These are phyloP conservation scores for Eruca vesicaria DNA, from an alignment of 441 rosid genomes.

Conservation along the genomic window DNA sequence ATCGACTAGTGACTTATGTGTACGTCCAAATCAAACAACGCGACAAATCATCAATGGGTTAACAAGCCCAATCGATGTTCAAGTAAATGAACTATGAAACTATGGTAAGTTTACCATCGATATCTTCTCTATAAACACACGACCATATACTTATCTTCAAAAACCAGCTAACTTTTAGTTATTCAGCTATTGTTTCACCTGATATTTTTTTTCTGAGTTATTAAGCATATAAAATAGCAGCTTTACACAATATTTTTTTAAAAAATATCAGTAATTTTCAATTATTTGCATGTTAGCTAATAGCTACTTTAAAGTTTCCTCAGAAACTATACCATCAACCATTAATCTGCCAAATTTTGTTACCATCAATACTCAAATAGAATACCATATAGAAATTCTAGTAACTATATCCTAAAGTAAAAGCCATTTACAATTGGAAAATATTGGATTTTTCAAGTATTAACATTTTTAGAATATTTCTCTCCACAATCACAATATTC, in stretches of 20 bases:
- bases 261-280: neutral
- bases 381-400: neutral
- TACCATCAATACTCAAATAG: neutral
- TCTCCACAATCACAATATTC: conserved; percentile 1
- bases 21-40: neutral
- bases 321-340: neutral
- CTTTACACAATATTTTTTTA: neutral
- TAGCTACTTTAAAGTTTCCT: neutral
- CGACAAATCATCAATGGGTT: neutral
- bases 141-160: neutral
- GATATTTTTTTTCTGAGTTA: neutral
- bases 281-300: neutral
- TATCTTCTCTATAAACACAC: neutral
- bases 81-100: neutral
- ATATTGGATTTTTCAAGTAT: neutral
- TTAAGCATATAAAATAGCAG: neutral
- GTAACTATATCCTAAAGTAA: neutral
- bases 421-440: neutral
- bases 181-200: neutral
- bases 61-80: neutral
- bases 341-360: neutral
- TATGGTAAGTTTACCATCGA: neutral
- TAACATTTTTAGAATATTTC: neutral
- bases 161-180: neutral
- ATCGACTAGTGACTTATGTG: neutral